Conservation (phyloP, 2,329 filamentous ascomycete genomes). For the Triangularia verruculosa region DNA sequence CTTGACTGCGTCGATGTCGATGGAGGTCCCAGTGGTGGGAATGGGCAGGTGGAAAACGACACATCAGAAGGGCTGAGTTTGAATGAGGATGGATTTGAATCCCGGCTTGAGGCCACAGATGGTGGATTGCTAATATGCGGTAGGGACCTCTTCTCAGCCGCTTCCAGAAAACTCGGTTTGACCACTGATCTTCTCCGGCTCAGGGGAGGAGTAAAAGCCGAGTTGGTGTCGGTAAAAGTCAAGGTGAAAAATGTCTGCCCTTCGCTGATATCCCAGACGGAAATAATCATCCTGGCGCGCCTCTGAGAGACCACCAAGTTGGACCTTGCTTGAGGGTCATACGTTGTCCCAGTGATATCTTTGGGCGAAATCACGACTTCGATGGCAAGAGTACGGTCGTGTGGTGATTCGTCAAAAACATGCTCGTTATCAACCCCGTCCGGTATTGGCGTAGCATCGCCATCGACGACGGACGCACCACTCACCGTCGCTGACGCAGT, state of each 20-base stretch:
- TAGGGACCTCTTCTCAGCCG: constrained; percentile 46
- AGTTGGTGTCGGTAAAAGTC: constrained; percentile 64
- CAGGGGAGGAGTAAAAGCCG: constrained; percentile 30
- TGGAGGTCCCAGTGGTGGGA: constrained; percentile 66
- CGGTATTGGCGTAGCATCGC: constrained; percentile 23
- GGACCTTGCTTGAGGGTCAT: constrained; percentile 35
- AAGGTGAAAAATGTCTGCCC: constrained; percentile 68
- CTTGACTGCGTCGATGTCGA: constrained; percentile 51
- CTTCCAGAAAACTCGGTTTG: constrained; percentile 42
- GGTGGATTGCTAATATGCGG: constrained; percentile 45
- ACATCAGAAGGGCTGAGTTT: constrained; percentile 50
- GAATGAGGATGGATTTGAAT: constrained; percentile 46
- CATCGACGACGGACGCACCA: constrained; percentile 11
- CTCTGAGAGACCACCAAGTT: constrained; percentile 42
- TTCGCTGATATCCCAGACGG: constrained; percentile 68
- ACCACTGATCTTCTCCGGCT: constrained; percentile 39
- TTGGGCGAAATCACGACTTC: constrained; percentile 64
- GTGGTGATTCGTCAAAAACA: constrained; percentile 34
- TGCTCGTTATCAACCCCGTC: constrained; percentile 27
- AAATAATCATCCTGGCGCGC: constrained; percentile 73
- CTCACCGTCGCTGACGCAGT: constrained; percentile 2
- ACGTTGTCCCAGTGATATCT: constrained; percentile 39
- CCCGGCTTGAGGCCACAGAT: constrained; percentile 47
- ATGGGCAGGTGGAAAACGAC: constrained; percentile 55
- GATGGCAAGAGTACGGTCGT: constrained; percentile 52